phyloP scores from a whole-genome alignment of 768 basidiomycete species.

The Termitomyces sp. region DNA sequence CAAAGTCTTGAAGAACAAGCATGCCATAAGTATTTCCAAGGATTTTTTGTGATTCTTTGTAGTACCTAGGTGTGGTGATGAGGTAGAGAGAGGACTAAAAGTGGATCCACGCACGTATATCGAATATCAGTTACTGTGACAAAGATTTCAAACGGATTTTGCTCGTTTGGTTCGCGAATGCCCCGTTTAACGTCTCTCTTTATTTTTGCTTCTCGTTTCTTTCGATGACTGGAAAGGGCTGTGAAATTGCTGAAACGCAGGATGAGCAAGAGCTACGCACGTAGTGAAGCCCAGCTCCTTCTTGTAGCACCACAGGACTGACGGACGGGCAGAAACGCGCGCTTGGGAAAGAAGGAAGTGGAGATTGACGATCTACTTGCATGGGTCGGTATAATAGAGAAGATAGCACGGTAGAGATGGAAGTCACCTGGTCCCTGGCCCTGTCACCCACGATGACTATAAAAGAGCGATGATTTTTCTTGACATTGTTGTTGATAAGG shows the following conservation, averaged over 20 bases:
- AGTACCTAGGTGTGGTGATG: constrained; percentile 6
- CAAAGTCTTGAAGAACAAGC: constrained; percentile 96
- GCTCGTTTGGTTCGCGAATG: constrained; percentile 89
- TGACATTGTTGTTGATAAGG: constrained; percentile 91
- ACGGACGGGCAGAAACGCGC: constrained; percentile 81
- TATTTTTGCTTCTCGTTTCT: constrained; percentile 95
- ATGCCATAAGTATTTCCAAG: constrained; percentile 98
- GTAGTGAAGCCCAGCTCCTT: constrained; percentile 96
- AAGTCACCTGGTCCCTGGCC: constrained; percentile 78
- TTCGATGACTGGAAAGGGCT: constrained; percentile 69
- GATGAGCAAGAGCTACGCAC: constrained; percentile 36
- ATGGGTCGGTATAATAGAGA: not conserved
- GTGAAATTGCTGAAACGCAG: not conserved
- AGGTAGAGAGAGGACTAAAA: not conserved
- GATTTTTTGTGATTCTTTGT: constrained; percentile 17
- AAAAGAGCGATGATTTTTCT: constrained; percentile 89
- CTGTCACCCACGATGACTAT: constrained; percentile 95
- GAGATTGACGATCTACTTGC: constrained; percentile 78
- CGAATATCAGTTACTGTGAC: constrained; percentile 98
- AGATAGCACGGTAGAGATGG: not conserved
- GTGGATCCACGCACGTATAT: constrained; percentile 66
- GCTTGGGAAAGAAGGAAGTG: constrained; percentile 94
- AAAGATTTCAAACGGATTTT: constrained; percentile 97
- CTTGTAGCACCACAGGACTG: constrained; percentile 98
- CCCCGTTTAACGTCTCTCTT: constrained; percentile 95